Percentiles rank a stretch among this genome's conserved stretches.
phyloP scores from a whole-genome alignment of 768 basidiomycete genomes.

The Hydnum rufescens region DNA sequence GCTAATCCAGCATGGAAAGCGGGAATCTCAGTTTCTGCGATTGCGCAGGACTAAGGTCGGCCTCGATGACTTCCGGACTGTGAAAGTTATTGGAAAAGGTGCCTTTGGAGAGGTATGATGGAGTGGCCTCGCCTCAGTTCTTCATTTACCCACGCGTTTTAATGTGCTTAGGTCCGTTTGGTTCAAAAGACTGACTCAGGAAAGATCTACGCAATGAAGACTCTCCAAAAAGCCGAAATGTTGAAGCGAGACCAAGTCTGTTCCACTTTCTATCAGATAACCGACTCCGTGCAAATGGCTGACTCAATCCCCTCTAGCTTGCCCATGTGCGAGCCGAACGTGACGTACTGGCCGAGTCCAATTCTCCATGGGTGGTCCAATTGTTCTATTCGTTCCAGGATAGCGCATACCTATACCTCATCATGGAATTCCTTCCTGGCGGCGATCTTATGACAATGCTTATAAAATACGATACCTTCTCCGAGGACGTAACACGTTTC shows the following conservation, averaged over 20 bases:
- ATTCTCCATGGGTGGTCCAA: slow-evolving; percentile 92
- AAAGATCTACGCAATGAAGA: slow-evolving; percentile 99
- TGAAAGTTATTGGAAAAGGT: slow-evolving; percentile 98
- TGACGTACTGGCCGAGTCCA: slow-evolving; percentile 88
- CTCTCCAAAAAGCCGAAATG: slow-evolving; percentile 94
- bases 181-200: slow-evolving; percentile 95
- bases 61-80: slow-evolving; percentile 81
- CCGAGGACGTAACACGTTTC: slow-evolving; percentile 92
- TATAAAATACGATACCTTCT: slow-evolving; percentile 98
- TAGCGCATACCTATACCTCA: slow-evolving; percentile 72
- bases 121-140: neutral
- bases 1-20: slow-evolving; percentile 62
- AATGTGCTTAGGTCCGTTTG: slow-evolving; percentile 45
- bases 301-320: slow-evolving; percentile 32
- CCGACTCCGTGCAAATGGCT: neutral
- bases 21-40: slow-evolving; percentile 76
- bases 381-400: slow-evolving; percentile 99
- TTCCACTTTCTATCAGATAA: neutral
- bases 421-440: slow-evolving; percentile 98
- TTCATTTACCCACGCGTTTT: neutral
- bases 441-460: slow-evolving; percentile 99
- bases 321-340: slow-evolving; percentile 97
- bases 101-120: slow-evolving; percentile 87
- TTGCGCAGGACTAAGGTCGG: slow-evolving; percentile 78
- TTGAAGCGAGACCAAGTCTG: slow-evolving; percentile 93